A percentile compares a stretch with the other conserved stretches of the same genome.
Evolutionary conservation across 176 grass and related monocot genomes (phyloP).

Genomic region (Triticum timopheevii): DNA sequence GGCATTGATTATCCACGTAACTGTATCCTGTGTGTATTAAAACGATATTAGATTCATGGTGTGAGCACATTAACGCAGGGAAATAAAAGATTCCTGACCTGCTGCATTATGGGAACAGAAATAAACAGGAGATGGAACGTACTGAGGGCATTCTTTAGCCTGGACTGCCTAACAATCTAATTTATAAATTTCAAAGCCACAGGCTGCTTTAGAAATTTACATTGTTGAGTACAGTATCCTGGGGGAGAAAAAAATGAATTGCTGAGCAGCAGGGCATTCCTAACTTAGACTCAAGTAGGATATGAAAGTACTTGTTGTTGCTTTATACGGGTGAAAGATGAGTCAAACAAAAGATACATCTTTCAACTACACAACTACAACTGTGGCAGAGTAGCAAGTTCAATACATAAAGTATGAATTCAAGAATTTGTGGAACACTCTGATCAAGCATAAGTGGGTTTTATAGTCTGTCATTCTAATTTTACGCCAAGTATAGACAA

Average conservation of each 20-base stretch:
- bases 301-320: background rate
- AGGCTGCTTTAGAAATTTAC: background rate
- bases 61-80: background rate
- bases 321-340: background rate
- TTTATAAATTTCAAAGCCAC: background rate
- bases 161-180: background rate
- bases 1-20: background rate
- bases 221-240: background rate
- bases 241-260: background rate
- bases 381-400: background rate
- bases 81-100: background rate
- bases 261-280: background rate
- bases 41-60: slow-evolving; percentile 2
- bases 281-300: background rate
- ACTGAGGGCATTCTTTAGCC: background rate
- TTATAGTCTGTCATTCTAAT: background rate
- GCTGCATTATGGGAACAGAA: slow-evolving; percentile 13
- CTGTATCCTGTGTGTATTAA: slow-evolving; percentile 27
- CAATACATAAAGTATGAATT: background rate
- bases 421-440: background rate
- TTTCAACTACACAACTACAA: background rate
- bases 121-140: background rate
- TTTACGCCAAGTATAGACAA: background rate
- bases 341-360: background rate
- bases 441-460: background rate